A percentile compares a stretch with the other conserved stretches of the same genome.
phyloP scores from a whole-genome alignment of 371 early-diverging fungal species.

The Phascolomyces articulosus region DNA sequence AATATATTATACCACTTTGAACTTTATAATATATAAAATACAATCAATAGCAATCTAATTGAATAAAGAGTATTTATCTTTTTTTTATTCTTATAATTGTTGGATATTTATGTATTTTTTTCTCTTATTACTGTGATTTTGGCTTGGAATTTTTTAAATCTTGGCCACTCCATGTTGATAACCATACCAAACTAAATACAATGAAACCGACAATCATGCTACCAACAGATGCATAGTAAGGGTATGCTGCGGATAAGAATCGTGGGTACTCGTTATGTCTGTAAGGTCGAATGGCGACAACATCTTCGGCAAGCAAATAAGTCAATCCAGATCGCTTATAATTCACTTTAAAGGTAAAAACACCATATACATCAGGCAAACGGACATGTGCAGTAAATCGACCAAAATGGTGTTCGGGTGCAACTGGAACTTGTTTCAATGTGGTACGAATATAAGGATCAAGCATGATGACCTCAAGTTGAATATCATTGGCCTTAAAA shows the following conservation, averaged over 20 bases:
- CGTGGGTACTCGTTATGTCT: slow-evolving; percentile 95
- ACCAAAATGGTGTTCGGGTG: slow-evolving; percentile 29
- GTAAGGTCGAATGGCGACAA: slow-evolving; percentile 87
- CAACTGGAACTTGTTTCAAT: slow-evolving; percentile 53
- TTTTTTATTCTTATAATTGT: too few species aligned
- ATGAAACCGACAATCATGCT: slow-evolving; percentile 88
- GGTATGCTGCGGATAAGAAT: slow-evolving; percentile 88
- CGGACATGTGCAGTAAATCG: slow-evolving; percentile 62
- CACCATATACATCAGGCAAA: slow-evolving; percentile 95
- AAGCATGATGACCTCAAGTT: slow-evolving; percentile 93
- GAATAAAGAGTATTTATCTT: too few species aligned
- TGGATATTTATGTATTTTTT: too few species aligned
- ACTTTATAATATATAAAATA: too few species aligned
- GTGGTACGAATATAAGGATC: slow-evolving; percentile 94
- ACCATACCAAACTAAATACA: slow-evolving; percentile 78
- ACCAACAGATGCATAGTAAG: slow-evolving; percentile 89
- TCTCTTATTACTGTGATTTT: slow-evolving; percentile 12
- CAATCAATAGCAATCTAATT: too few species aligned
- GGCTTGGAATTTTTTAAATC: slow-evolving; percentile 13
- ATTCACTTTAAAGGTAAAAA: slow-evolving; percentile 92
- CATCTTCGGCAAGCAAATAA: slow-evolving; percentile 72
- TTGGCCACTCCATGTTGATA: slow-evolving; percentile 58
- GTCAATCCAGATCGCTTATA: slow-evolving; percentile 86
- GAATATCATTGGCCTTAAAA: slow-evolving; percentile 75
- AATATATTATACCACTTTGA: too few species aligned